Conservation (phyloP, 768 basidiomycete species). For the Leccinellum rugosiceps region DNA sequence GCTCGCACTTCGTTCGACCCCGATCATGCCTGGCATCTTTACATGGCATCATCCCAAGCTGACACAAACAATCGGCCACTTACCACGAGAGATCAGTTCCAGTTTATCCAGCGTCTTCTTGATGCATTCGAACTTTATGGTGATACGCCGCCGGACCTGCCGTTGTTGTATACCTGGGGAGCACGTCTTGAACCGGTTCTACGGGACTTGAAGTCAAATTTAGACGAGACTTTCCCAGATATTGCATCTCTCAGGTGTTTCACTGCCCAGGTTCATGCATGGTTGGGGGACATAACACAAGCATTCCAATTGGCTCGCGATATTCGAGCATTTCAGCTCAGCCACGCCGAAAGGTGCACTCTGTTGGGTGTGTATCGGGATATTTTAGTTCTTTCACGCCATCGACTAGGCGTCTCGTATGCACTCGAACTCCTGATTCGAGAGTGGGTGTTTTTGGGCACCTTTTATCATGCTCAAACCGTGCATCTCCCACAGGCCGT, state of each 20-base stretch:
- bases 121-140: conserved; percentile 11
- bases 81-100: conserved; percentile 24
- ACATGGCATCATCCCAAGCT: conserved; percentile 17
- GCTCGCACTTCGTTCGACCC: conserved; percentile 28
- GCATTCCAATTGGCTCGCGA: conserved; percentile 31
- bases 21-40: conserved; percentile 41
- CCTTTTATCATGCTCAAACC: conserved; percentile 15
- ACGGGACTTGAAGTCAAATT: conserved; percentile 23
- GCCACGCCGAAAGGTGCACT: conserved; percentile 18
- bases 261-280: conserved; percentile 32
- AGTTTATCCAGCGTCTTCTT: conserved; percentile 26
- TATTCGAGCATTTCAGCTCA: conserved; percentile 20
- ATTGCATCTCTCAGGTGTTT: conserved; percentile 28
- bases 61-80: conserved; percentile 10
- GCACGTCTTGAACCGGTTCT: conserved; percentile 35
- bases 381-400: conserved; percentile 36
- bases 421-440: conserved; percentile 40
- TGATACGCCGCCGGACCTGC: conserved; percentile 15
- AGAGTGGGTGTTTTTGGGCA: conserved; percentile 36
- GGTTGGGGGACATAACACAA: conserved; percentile 35
- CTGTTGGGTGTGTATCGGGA: conserved; percentile 35
- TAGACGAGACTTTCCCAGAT: conserved; percentile 17
- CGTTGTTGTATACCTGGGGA: conserved; percentile 35
- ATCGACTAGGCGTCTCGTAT: conserved; percentile 29
- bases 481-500: conserved; percentile 5